phyloP scores from a whole-genome alignment of 257 asterid genomes.

The Paraleonurus japonicus region DNA sequence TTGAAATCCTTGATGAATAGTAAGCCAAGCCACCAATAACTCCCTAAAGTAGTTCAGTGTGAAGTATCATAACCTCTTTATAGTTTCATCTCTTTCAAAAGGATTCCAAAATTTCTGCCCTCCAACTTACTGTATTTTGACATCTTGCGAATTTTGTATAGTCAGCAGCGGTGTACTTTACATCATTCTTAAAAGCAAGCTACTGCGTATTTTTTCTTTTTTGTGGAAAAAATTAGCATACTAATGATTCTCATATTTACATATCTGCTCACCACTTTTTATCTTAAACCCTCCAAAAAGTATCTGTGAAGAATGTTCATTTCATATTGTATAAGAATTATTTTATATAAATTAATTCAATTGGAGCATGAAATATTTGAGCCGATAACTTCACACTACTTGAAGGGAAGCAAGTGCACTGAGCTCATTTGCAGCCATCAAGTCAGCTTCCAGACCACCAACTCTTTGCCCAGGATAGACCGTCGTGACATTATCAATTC shows the following conservation, averaged over 20 bases:
- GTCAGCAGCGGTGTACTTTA: constrained; percentile 83
- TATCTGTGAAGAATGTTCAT: constrained; percentile 44
- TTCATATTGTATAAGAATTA: constrained; percentile 15
- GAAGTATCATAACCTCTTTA: constrained; percentile 65
- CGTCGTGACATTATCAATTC: constrained; percentile 39
- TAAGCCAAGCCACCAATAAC: constrained; percentile 63
- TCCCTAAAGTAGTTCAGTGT: constrained; percentile 68
- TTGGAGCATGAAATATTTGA: background rate
- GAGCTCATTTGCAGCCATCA: constrained; percentile 96
- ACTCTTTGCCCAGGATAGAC: constrained; percentile 95
- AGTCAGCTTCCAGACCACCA: constrained; percentile 84
- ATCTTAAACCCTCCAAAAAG: constrained; percentile 97
- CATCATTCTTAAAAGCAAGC: constrained; percentile 93
- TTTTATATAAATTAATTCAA: background rate
- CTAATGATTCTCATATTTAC: constrained; percentile 5
- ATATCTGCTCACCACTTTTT: constrained; percentile 93
- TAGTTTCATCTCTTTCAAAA: constrained; percentile 62
- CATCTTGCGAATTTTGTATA: constrained; percentile 68
- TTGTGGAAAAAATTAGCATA: background rate
- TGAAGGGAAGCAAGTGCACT: constrained; percentile 84
- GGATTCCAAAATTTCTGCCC: constrained; percentile 74
- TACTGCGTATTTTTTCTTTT: constrained; percentile 52
- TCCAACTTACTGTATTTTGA: constrained; percentile 47
- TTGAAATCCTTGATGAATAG: too few relatives aligned
- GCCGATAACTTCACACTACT: constrained; percentile 35